A percentile compares a stretch with the other conserved stretches of the same genome.
Evolutionary conservation across 257 asterid species (phyloP).

Genomic region (Penstemon barbatus): DNA sequence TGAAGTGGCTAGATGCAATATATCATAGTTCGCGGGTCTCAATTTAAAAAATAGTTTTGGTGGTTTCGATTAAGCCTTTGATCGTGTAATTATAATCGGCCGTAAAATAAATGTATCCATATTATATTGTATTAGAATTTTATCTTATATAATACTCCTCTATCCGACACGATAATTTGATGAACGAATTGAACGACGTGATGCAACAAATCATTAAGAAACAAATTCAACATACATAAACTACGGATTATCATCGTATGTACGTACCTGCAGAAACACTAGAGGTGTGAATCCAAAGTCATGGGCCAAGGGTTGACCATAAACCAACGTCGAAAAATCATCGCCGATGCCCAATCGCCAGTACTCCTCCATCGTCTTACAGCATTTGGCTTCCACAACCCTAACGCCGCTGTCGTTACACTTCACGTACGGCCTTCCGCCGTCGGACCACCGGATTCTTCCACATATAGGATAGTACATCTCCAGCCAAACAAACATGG

Average conservation of each 20-base stretch:
- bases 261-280: conserved; percentile 61
- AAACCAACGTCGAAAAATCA: conserved; percentile 43
- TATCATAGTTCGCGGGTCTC: too few relatives aligned
- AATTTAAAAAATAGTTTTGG: too few relatives aligned
- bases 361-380: conserved; percentile 47
- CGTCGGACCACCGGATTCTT: conserved; percentile 46
- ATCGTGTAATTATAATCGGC: too few relatives aligned
- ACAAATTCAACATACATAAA: neutral
- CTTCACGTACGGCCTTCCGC: conserved; percentile 56
- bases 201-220: neutral
- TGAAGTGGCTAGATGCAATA: too few relatives aligned
- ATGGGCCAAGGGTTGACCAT: conserved; percentile 47
- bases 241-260: neutral
- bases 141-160: too few relatives aligned
- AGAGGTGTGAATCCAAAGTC: conserved; percentile 67
- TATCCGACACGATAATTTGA: too few relatives aligned
- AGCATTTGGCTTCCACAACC: conserved; percentile 65
- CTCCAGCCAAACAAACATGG: conserved; percentile 56
- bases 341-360: conserved; percentile 37
- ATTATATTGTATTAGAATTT: too few relatives aligned
- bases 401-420: conserved; percentile 88
- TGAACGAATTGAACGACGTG: too few relatives aligned
- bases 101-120: too few relatives aligned
- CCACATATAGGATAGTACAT: conserved; percentile 48
- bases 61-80: too few relatives aligned